Conservation (phyloP, 2,329 filamentous ascomycete genomes). For the Mycocentrospora acerina region DNA sequence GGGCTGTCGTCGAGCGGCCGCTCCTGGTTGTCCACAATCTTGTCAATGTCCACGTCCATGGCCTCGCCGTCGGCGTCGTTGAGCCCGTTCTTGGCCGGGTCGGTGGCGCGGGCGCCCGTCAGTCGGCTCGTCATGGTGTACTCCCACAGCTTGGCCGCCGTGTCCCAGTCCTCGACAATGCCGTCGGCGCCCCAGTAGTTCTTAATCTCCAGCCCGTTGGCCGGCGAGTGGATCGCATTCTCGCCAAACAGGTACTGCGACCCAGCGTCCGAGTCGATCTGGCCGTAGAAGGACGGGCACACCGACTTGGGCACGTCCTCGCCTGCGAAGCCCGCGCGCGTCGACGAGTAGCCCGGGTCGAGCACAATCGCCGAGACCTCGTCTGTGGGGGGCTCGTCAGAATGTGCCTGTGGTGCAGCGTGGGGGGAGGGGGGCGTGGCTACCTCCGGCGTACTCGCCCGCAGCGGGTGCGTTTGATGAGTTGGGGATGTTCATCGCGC, state of each 20-base stretch:
- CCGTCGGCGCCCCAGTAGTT: constrained; percentile 91
- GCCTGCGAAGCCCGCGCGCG: constrained; percentile 93
- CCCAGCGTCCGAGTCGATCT: constrained; percentile 49
- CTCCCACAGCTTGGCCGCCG: constrained; percentile 86
- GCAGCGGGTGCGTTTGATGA: constrained; percentile 43
- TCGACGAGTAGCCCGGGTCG: constrained; percentile 88
- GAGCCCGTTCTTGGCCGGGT: constrained; percentile 73
- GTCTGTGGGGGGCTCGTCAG: constrained; percentile 58
- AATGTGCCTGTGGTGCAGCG: constrained; percentile 5
- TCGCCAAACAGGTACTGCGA: constrained; percentile 76
- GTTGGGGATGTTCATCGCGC: constrained; percentile 41
- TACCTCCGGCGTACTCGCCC: constrained; percentile 51
- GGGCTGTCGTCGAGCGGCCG: constrained; percentile 88
- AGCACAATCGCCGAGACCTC: constrained; percentile 97
- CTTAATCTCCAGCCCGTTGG: constrained; percentile 75
- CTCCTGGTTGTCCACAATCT: constrained; percentile 61
- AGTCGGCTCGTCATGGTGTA: constrained; percentile 86
- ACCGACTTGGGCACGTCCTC: constrained; percentile 97
- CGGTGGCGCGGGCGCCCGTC: constrained; percentile 71
- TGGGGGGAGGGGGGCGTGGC: constrained; percentile 2
- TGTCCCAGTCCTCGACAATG: constrained; percentile 95
- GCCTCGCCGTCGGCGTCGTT: constrained; percentile 66
- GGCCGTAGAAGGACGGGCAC: constrained; percentile 84
- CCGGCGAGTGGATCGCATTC: constrained; percentile 79
- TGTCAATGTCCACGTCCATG: constrained; percentile 56